Percentiles rank a stretch among this genome's conserved stretches.
These are phyloP conservation scores for Echites panduratus DNA, from an alignment of 257 asterid genomes.

Conservation along the genomic window DNA sequence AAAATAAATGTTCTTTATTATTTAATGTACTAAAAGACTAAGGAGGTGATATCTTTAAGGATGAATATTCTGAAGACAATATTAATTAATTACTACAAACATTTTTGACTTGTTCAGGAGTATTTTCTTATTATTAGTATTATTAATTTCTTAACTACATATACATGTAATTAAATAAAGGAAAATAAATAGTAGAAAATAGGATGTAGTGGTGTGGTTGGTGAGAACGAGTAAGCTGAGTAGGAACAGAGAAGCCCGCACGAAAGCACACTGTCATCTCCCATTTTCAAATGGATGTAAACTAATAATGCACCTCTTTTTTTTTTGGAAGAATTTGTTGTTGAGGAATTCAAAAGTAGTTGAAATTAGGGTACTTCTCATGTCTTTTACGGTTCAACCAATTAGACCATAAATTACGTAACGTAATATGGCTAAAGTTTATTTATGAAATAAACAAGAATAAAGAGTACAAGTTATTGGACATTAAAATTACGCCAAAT, in stretches of 20 bases:
- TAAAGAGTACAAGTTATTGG: too few relatives aligned
- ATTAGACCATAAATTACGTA: not conserved
- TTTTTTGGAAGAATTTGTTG: not conserved
- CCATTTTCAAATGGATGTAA: not conserved
- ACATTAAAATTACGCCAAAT: too few relatives aligned
- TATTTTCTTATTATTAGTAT: too few relatives aligned
- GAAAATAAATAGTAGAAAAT: not conserved
- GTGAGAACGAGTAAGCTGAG: constrained; percentile 1
- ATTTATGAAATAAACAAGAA: too few relatives aligned
- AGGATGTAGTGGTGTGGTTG: constrained; percentile 16
- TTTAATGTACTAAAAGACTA: too few relatives aligned
- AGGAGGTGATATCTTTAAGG: too few relatives aligned
- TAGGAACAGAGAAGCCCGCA: not conserved
- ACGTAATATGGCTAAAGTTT: too few relatives aligned
- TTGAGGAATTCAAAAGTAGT: not conserved
- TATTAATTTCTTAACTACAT: not conserved
- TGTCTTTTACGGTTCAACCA: not conserved
- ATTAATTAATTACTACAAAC: too few relatives aligned
- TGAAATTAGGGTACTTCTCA: not conserved
- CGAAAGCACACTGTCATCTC: constrained; percentile 13
- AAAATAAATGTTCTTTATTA: too few relatives aligned
- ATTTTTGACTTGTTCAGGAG: not conserved
- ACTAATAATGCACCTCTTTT: too few relatives aligned
- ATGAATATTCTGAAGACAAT: too few relatives aligned
- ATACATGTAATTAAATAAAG: too few relatives aligned